Evolutionary conservation across 2,329 filamentous ascomycete species (phyloP), one percentile per base, ranked within the genome.

Genomic region (Botryotinia calthae): DNA sequence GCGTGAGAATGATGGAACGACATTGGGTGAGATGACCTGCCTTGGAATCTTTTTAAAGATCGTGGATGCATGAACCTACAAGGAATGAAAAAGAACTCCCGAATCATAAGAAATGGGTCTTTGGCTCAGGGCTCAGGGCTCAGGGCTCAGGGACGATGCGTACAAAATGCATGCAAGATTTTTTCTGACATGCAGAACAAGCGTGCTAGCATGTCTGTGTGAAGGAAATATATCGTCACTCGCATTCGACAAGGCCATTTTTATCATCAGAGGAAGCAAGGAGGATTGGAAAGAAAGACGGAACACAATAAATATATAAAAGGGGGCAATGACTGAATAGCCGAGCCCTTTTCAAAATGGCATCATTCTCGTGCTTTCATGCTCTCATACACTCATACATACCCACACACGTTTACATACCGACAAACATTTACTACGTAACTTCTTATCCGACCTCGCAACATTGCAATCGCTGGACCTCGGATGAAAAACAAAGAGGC

Each of bases 101-200:
- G n/a, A 44, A 22, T 22, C 42, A 31, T 22, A 68, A 68, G 66
- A 56, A 42, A 69, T 58, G 51, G 66, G 37, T 54, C 66, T 58
- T 46, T 28, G 28, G 25, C 28, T 65, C 59, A 71, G 67, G 22
- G 25, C 51, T 62, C n/a, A n/a, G n/a, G 28, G 25, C 28, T 65
- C 59, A 71, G 67, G 22, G 25, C 51, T n/a, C 56, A 62, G 67
- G 68, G 51, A 71, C 68, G 44, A 71, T 71, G 68, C 58, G 63
- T 54, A 59, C 9, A 59, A 25, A 28, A 64, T 71, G 69, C 59
- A 71, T 64, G 68, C 9, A 58, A 42, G 51, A 56, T 62, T 31
- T n/a, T 31, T 42, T 68, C 34, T 58, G 20, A 67, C 44, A 48
- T 67, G 65, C 65, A 68, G 46, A 37, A 63, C 22, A 31, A 31